Percentiles rank a stretch among this genome's conserved stretches.
phyloP scores from a whole-genome alignment of 768 basidiomycete genomes.

The Tylopilus subfusipes region DNA sequence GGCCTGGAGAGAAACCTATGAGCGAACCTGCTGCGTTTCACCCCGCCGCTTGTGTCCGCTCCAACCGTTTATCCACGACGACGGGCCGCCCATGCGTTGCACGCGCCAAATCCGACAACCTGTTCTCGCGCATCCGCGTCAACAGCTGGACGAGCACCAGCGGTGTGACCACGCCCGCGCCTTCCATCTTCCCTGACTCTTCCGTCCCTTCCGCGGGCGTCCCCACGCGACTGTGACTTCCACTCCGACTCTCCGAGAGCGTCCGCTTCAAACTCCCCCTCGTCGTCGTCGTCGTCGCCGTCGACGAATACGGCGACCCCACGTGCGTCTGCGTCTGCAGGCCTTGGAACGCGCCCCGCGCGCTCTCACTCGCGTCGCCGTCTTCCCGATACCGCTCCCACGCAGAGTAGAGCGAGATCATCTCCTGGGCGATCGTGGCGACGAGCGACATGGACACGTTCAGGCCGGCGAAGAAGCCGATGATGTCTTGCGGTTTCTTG shows the following conservation, averaged over 20 bases:
- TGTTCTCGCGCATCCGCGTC: conserved; percentile 63
- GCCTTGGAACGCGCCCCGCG: conserved; percentile 16
- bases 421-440: conserved; percentile 85
- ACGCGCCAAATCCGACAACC: conserved; percentile 54
- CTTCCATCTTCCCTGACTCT: conserved; percentile 17
- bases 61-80: conserved; percentile 69
- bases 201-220: conserved; percentile 27
- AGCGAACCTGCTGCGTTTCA: conserved; percentile 13
- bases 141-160: conserved; percentile 53
- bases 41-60: conserved; percentile 65
- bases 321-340: conserved; percentile 4
- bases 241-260: conserved; percentile 20
- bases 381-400: conserved; percentile 86
- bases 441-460: conserved; percentile 82
- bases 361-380: conserved; percentile 35
- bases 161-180: conserved; percentile 47
- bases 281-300: not conserved
- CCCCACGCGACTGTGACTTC: conserved; percentile 25
- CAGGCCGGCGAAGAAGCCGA: conserved; percentile 80
- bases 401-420: conserved; percentile 81
- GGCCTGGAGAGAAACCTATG: too few species aligned
- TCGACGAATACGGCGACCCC: conserved; percentile 22
- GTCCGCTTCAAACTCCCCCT: conserved; percentile 25
- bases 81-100: conserved; percentile 47
- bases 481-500: conserved; percentile 56